phyloP scores from a whole-genome alignment of 306 rosid species.

The Psophocarpus tetragonolobus region DNA sequence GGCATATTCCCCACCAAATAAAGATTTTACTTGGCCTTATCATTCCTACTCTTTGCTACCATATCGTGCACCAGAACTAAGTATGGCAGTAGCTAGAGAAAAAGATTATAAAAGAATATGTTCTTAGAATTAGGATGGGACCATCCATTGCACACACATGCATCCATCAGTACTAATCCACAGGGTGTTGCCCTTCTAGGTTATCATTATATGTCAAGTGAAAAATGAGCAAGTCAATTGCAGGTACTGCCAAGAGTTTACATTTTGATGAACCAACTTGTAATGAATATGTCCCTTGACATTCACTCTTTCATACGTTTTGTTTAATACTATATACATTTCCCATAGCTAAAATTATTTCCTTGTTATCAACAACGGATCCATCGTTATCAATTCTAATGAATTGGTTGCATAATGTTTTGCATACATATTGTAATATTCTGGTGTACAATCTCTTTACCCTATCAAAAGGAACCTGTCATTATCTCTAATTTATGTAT shows the following conservation, averaged over 20 bases:
- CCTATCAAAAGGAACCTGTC: too few species aligned
- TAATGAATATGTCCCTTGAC: constrained; percentile 51
- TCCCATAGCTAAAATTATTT: neutral
- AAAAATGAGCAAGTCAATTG: constrained; percentile 38
- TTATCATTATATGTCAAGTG: neutral
- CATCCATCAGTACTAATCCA: neutral
- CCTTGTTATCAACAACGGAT: neutral
- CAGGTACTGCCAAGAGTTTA: neutral
- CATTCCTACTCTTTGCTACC: neutral
- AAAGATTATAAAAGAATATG: constrained; percentile 38
- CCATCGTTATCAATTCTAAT: neutral
- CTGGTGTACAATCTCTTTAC: too few species aligned
- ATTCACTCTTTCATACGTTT: constrained; percentile 16
- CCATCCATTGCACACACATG: constrained; percentile 34
- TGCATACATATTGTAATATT: neutral
- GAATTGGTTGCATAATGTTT: neutral
- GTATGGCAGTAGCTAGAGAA: neutral
- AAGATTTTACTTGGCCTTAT: neutral
- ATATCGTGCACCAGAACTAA: neutral
- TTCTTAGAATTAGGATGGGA: constrained; percentile 37
- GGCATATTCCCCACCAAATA: constrained; percentile 23
- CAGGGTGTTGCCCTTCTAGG: constrained; percentile 17
- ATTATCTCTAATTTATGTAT: too few species aligned
- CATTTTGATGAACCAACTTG: constrained; percentile 43
- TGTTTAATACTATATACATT: neutral